Conservation (phyloP, 495 filamentous ascomycete genomes). For the Aspergillus steynii region DNA sequence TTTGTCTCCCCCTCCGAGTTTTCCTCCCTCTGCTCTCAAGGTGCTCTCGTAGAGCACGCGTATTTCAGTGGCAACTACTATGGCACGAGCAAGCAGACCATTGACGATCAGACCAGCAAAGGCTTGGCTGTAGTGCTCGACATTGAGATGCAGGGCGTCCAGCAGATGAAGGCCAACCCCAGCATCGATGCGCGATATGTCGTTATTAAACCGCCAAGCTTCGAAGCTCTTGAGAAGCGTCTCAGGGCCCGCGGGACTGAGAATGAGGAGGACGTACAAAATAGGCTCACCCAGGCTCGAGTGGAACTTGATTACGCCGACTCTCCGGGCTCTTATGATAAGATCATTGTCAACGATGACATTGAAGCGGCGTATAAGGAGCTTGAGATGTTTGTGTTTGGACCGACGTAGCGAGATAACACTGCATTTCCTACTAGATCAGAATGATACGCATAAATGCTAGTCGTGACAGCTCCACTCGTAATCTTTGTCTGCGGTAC, state of each 20-base stretch:
- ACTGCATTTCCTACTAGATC: no score
- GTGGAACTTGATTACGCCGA: constrained; percentile 76
- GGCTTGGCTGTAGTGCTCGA: constrained; percentile 53
- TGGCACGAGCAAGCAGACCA: constrained; percentile 72
- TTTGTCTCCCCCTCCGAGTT: constrained; percentile 69
- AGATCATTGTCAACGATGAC: constrained; percentile 80
- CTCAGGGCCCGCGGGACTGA: constrained; percentile 77
- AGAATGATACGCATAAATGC: no score
- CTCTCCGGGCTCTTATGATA: constrained; percentile 66
- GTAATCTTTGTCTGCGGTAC: no score
- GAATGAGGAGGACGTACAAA: constrained; percentile 66
- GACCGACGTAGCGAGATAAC: not conserved
- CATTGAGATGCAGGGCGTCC: constrained; percentile 90
- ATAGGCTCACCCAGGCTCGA: constrained; percentile 70
- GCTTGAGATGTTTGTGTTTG: constrained; percentile 55
- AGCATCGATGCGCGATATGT: constrained; percentile 69
- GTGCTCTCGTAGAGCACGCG: constrained; percentile 79
- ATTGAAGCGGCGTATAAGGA: constrained; percentile 75
- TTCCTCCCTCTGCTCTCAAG: constrained; percentile 56
- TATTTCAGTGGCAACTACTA: constrained; percentile 77
- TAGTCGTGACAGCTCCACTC: no score
- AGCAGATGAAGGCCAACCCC: constrained; percentile 72
- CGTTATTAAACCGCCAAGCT: constrained; percentile 72
- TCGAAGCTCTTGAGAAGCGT: constrained; percentile 69
- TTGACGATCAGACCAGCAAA: constrained; percentile 64